Base-by-base conservation (phyloP, 805 yeast species). In the Candida ascalaphidarum region DNA sequence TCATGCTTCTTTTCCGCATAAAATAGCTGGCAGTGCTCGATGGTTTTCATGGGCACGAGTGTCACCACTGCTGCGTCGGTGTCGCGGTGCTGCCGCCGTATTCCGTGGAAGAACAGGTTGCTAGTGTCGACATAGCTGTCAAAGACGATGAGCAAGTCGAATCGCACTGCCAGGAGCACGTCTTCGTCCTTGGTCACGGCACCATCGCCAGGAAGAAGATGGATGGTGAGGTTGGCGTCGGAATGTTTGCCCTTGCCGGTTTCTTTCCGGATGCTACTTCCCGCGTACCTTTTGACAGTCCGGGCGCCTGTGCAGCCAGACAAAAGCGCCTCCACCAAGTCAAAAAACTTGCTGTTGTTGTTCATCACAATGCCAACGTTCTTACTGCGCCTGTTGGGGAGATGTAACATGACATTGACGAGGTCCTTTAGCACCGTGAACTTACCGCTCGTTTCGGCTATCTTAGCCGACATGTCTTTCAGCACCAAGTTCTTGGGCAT, bases 361-460 rank as follows among this genome's bases (percentile, higher is more conserved):
- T 79, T 65, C 34, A 86, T 75, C 1, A 86, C 71, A 2, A 89
- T 58, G 0, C 77, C 95, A 2, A 88, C 58, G 33, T 78, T 65
- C 5, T 26, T 22, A 54, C 65, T 33, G 23, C 39, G 26, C 12
- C 44, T 46, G 27, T 55, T 52, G 17, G 30, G 40, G 17, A 65
- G 61, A n/a, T n/a, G n/a, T n/a, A n/a, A n/a, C 6, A 81, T 54
- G 14, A 81, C 67, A 17, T 71, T 65, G 14, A 85, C 48, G 26
- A 89, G 49, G 44, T 77, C 80, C 30, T 65, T 67, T 36, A 89
- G 52, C 2, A 79, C 82, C 33, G 68, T 65, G 53, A 89, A 86
- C 50, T 88, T 89, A 11, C 95, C 95, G 50, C 86, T 76, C 2
- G 89, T 78, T 25, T 81, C 84, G 4, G 78, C 76, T 27, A 85